Evolutionary conservation across 257 asterid genomes (phyloP).

Genomic region (Penstemon barbatus): DNA sequence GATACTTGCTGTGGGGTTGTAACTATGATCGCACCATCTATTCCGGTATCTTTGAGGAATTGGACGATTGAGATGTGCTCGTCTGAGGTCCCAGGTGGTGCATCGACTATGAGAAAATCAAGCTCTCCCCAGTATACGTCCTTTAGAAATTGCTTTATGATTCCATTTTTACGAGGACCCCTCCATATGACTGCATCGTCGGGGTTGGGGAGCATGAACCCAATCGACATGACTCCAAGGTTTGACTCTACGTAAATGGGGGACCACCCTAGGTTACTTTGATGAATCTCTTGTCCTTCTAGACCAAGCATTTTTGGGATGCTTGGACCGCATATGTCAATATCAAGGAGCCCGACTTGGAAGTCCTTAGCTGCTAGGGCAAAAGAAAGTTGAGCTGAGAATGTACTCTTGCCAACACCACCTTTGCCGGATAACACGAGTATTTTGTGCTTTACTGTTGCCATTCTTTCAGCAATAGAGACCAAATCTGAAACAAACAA

Average conservation of each 20-base stretch:
- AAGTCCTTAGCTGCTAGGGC: constrained; percentile 81
- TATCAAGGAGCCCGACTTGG: constrained; percentile 87
- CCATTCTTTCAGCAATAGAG: constrained; percentile 79
- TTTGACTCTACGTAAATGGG: constrained; percentile 85
- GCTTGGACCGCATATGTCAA: constrained; percentile 94
- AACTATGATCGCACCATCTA: constrained; percentile 84
- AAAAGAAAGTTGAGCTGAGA: constrained; percentile 83
- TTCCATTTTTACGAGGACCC: constrained; percentile 83
- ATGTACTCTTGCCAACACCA: constrained; percentile 96
- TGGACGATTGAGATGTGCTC: constrained; percentile 89
- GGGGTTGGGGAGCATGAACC: constrained; percentile 57
- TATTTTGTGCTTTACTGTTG: constrained; percentile 91
- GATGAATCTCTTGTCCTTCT: constrained; percentile 77
- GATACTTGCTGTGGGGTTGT: constrained; percentile 97
- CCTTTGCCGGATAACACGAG: constrained; percentile 89
- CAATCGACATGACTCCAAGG: constrained; percentile 82
- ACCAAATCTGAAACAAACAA: constrained; percentile 56
- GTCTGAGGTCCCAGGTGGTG: constrained; percentile 97
- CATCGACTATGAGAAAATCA: constrained; percentile 86
- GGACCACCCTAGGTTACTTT: constrained; percentile 85
- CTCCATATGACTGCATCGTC: constrained; percentile 62
- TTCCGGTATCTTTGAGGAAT: constrained; percentile 76
- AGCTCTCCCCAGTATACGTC: constrained; percentile 93
- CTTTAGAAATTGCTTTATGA: constrained; percentile 76
- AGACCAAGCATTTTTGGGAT: constrained; percentile 87